These are phyloP conservation scores for Penicillium decumbens DNA, from an alignment of 2,329 filamentous ascomycete species.

Conservation along the genomic window DNA sequence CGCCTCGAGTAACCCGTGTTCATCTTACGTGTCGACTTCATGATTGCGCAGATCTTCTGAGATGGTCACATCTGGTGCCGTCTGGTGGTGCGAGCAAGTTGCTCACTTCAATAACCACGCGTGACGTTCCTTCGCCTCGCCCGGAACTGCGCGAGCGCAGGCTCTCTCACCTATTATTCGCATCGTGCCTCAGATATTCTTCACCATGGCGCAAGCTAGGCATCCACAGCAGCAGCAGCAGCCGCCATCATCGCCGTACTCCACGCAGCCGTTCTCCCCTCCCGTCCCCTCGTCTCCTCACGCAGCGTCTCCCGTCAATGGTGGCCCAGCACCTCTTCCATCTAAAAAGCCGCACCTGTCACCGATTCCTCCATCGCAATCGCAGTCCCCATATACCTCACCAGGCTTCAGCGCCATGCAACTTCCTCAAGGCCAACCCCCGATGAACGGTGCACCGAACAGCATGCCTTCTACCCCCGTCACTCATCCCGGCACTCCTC, in stretches of 20 bases:
- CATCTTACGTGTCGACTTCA: slow-evolving; percentile 11
- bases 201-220: slow-evolving; percentile 58
- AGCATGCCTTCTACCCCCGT: slow-evolving; percentile 50
- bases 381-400: slow-evolving; percentile 57
- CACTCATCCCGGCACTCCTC: slow-evolving; percentile 36
- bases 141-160: slow-evolving; percentile 21
- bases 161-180: slow-evolving; percentile 10
- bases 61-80: slow-evolving; percentile 37
- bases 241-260: slow-evolving; percentile 42
- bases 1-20: background rate
- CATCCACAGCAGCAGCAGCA: slow-evolving; percentile 20
- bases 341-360: slow-evolving; percentile 69
- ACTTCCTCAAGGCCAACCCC: slow-evolving; percentile 36
- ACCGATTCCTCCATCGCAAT: slow-evolving; percentile 59
- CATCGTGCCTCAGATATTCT: slow-evolving; percentile 8
- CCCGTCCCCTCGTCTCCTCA: slow-evolving; percentile 60
- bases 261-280: slow-evolving; percentile 58
- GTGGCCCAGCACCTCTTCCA: slow-evolving; percentile 58
- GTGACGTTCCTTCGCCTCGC: slow-evolving; percentile 25
- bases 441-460: slow-evolving; percentile 45
- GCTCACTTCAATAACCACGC: slow-evolving; percentile 35
- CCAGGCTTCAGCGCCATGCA: slow-evolving; percentile 52
- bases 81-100: slow-evolving; percentile 37
- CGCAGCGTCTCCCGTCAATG: slow-evolving; percentile 48
- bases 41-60: slow-evolving; percentile 27